A percentile compares a stretch with the other conserved stretches of the same genome.
Conservation (phyloP, 2,329 filamentous ascomycete species). For the Paraphoma sp. region DNA sequence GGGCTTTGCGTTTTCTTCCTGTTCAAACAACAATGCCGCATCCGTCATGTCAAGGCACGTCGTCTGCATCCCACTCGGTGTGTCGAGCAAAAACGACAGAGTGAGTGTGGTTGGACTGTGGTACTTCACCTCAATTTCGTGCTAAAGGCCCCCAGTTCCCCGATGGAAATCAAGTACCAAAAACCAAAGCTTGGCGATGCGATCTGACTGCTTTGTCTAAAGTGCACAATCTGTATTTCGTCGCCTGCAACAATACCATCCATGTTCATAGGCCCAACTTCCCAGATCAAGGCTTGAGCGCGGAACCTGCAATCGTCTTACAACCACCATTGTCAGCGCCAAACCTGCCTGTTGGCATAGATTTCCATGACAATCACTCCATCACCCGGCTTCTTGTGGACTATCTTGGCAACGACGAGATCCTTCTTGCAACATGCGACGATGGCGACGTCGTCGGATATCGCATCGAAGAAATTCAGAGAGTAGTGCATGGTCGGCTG, state of each 20-base stretch:
- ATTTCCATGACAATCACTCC: constrained; percentile 44
- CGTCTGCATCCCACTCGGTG: constrained; percentile 30
- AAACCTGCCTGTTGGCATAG: constrained; percentile 35
- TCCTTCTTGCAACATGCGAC: constrained; percentile 61
- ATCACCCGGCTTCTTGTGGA: constrained; percentile 55
- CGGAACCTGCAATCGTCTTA: constrained; percentile 47
- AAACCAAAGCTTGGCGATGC: constrained; percentile 49
- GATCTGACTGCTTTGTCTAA: constrained; percentile 56
- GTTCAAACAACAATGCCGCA: constrained; percentile 2
- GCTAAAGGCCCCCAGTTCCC: constrained; percentile 20
- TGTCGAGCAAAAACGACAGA: constrained; percentile 28
- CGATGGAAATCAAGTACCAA: constrained; percentile 13
- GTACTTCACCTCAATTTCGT: neutral
- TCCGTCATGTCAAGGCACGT: constrained; percentile 21
- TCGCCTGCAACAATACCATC: constrained; percentile 51
- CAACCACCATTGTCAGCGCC: constrained; percentile 45
- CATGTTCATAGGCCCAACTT: constrained; percentile 54
- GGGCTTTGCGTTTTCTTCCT: neutral
- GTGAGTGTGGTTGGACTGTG: constrained; percentile 20
- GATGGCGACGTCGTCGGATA: constrained; percentile 62
- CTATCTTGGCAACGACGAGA: constrained; percentile 54
- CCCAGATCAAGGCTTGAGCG: constrained; percentile 48
- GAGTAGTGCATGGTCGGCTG: constrained; percentile 19
- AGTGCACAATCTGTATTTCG: constrained; percentile 56
- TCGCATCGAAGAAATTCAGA: constrained; percentile 36